Conservation (phyloP, 352 stramenopile genomes). For the Globisporangium orthogonon region DNA sequence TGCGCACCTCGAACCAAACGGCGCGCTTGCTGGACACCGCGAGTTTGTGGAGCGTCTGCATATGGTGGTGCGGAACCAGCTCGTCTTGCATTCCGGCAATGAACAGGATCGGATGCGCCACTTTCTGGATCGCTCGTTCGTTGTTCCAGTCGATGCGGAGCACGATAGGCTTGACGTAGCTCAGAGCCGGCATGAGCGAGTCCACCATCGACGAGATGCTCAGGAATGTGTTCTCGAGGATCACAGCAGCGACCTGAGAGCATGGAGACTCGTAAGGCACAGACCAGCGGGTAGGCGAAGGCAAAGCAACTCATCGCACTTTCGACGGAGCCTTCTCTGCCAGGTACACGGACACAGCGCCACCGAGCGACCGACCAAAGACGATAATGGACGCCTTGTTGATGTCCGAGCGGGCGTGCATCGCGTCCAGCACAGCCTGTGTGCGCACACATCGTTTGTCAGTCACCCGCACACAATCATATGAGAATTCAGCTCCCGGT, state of each 20-base stretch:
- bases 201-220: conserved; percentile 93
- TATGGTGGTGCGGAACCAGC: conserved; percentile 89
- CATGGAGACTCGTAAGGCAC: neutral
- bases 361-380: conserved; percentile 90
- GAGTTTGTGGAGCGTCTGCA: conserved; percentile 73
- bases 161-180: conserved; percentile 87
- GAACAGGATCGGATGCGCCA: conserved; percentile 88
- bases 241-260: conserved; percentile 75
- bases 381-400: conserved; percentile 87
- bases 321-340: conserved; percentile 71
- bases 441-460: neutral
- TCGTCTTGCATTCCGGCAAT: conserved; percentile 88
- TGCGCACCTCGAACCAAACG: conserved; percentile 75
- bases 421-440: conserved; percentile 68
- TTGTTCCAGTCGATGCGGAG: conserved; percentile 91
- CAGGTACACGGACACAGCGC: conserved; percentile 89
- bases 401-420: conserved; percentile 67
- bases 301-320: conserved; percentile 13
- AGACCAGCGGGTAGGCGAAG: neutral
- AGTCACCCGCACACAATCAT: neutral
- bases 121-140: conserved; percentile 38
- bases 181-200: conserved; percentile 88
- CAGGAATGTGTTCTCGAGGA: conserved; percentile 94
- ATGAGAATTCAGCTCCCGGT: too few species aligned
- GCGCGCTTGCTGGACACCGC: conserved; percentile 37